These are phyloP conservation scores for Verticillium tricorpus DNA, from an alignment of 2,329 filamentous ascomycete species.

Conservation along the genomic window DNA sequence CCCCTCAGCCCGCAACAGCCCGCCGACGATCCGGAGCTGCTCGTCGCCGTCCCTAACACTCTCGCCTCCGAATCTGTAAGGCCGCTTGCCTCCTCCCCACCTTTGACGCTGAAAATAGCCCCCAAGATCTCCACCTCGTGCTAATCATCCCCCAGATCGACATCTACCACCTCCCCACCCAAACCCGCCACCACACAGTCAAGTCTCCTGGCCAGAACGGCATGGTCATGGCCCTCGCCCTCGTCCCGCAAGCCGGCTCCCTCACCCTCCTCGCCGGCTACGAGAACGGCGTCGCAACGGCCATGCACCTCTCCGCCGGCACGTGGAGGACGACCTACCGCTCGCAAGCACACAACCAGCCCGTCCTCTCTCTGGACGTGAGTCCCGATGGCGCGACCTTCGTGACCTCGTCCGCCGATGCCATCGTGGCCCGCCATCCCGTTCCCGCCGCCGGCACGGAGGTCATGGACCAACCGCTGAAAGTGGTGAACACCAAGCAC, in stretches of 20 bases:
- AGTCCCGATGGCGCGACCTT: slow-evolving; percentile 52
- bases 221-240: slow-evolving; percentile 82
- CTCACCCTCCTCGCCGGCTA: slow-evolving; percentile 72
- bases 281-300: slow-evolving; percentile 74
- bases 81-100: slow-evolving; percentile 4
- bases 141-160: slow-evolving; percentile 52
- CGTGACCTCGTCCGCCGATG: slow-evolving; percentile 79
- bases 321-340: slow-evolving; percentile 55
- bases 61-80: slow-evolving; percentile 65
- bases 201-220: slow-evolving; percentile 51
- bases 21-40: slow-evolving; percentile 24
- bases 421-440: slow-evolving; percentile 71
- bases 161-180: slow-evolving; percentile 76
- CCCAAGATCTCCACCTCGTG: not conserved
- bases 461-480: slow-evolving; percentile 44
- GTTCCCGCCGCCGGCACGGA: slow-evolving; percentile 35
- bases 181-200: slow-evolving; percentile 60
- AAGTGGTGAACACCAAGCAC: slow-evolving; percentile 73
- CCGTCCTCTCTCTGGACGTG: slow-evolving; percentile 70
- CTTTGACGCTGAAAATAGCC: slow-evolving; percentile 1
- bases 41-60: slow-evolving; percentile 79
- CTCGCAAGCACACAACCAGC: slow-evolving; percentile 68
- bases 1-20: slow-evolving; percentile 4
- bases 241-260: slow-evolving; percentile 46
- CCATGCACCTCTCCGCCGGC: slow-evolving; percentile 49